A percentile compares a stretch with the other conserved stretches of the same genome.
phyloP scores from a whole-genome alignment of 2,329 filamentous ascomycete genomes.

The Cercospora sp. region DNA sequence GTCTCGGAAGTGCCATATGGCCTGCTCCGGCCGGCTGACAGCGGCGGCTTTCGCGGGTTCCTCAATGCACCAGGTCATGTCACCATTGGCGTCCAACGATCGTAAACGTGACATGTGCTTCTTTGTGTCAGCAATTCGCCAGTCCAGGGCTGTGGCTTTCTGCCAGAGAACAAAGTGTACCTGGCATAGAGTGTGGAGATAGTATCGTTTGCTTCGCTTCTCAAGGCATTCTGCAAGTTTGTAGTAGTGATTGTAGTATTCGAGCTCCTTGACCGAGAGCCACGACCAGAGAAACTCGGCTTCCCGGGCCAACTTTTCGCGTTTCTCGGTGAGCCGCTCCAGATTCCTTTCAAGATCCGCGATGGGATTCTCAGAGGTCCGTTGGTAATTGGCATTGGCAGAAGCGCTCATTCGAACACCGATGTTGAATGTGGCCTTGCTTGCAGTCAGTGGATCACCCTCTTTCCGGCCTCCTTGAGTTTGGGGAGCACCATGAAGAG shows the following conservation, averaged over 20 bases:
- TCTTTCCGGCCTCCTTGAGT: background rate
- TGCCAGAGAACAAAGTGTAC: constrained; percentile 11
- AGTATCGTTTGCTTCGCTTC: background rate
- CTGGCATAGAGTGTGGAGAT: constrained; percentile 1
- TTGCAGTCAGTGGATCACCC: background rate
- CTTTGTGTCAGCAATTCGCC: constrained; percentile 18
- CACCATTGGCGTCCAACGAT: background rate
- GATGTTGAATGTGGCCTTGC: background rate
- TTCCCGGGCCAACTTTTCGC: constrained; percentile 8
- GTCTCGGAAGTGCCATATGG: background rate
- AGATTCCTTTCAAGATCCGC: constrained; percentile 19
- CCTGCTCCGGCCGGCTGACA: background rate
- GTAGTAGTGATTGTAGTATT: constrained; percentile 12
- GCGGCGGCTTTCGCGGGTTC: background rate
- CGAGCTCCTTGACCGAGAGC: constrained; percentile 16
- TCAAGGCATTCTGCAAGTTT: background rate
- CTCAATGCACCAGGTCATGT: constrained; percentile 12
- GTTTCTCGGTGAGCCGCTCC: constrained; percentile 1
- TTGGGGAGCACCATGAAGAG: background rate
- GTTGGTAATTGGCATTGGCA: constrained; percentile 19
- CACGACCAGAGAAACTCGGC: constrained; percentile 16
- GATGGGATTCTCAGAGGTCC: constrained; percentile 13
- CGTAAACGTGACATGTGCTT: constrained; percentile 16
- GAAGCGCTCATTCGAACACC: background rate
- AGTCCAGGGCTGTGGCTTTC: constrained; percentile 11